Evolutionary conservation across 2,329 filamentous ascomycete species (phyloP).

Genomic region (Hirsutella rhossiliensis): DNA sequence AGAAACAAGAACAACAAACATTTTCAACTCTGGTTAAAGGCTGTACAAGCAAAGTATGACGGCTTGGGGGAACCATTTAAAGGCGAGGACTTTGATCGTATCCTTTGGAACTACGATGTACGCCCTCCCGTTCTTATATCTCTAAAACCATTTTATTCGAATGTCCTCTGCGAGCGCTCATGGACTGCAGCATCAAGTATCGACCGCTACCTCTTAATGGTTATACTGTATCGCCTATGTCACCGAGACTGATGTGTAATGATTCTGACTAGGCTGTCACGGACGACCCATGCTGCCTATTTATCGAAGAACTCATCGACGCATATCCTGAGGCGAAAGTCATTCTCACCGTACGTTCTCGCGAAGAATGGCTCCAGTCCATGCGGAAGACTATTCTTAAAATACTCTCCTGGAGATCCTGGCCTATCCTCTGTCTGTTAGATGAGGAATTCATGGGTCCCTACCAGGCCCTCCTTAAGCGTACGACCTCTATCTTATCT

Average conservation of each 20-base stretch:
- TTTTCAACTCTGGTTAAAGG: background rate
- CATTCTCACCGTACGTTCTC: background rate
- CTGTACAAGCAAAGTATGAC: constrained; percentile 1
- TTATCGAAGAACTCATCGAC: background rate
- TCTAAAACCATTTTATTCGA: no score
- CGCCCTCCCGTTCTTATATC: background rate
- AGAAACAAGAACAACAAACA: background rate
- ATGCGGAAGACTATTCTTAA: background rate
- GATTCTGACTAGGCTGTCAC: background rate
- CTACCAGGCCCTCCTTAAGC: background rate
- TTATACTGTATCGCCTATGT: no score
- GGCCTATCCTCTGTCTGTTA: background rate
- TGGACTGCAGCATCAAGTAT: no score
- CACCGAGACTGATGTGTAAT: no score
- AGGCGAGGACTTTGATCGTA: constrained; percentile 1
- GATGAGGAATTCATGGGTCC: background rate
- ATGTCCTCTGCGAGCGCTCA: no score
- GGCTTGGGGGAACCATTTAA: background rate
- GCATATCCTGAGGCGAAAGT: constrained; percentile 1
- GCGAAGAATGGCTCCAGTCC: background rate
- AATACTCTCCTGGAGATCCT: background rate
- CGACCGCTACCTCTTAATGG: no score
- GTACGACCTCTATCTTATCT: background rate
- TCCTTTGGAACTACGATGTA: constrained; percentile 1
- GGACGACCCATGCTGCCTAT: background rate